Evolutionary conservation across 2,329 filamentous ascomycete genomes (phyloP).

Genomic region (Cytospora schulzeri): DNA sequence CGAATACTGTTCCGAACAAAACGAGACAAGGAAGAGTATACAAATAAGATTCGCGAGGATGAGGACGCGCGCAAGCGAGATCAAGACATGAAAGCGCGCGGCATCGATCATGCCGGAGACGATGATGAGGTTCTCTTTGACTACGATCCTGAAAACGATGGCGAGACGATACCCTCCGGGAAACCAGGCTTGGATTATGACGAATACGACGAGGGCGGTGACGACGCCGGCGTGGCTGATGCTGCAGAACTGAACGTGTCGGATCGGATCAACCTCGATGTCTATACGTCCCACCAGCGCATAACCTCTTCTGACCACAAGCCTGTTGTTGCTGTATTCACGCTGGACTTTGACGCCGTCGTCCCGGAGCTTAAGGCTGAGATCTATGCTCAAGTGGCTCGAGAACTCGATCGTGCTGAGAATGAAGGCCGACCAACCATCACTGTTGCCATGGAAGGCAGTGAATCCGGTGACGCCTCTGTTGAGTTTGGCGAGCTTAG

Average conservation of each 20-base stretch:
- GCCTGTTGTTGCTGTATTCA: slow-evolving; percentile 81
- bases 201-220: slow-evolving; percentile 54
- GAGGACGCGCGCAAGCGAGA: slow-evolving; percentile 71
- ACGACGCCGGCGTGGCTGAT: slow-evolving; percentile 49
- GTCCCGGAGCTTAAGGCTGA: slow-evolving; percentile 81
- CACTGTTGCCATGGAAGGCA: slow-evolving; percentile 76
- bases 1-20: slow-evolving; percentile 85
- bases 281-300: slow-evolving; percentile 86
- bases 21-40: slow-evolving; percentile 67
- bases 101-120: slow-evolving; percentile 71
- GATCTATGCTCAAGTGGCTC: slow-evolving; percentile 82
- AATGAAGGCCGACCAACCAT: slow-evolving; percentile 85
- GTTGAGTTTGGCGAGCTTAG: slow-evolving; percentile 79
- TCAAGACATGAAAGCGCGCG: slow-evolving; percentile 80
- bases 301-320: slow-evolving; percentile 96
- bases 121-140: slow-evolving; percentile 87
- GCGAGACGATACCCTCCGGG: slow-evolving; percentile 43
- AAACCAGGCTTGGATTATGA: slow-evolving; percentile 60
- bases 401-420: slow-evolving; percentile 85
- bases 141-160: slow-evolving; percentile 81
- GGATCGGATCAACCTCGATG: slow-evolving; percentile 58
- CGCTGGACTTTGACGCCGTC: slow-evolving; percentile 81
- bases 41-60: slow-evolving; percentile 64
- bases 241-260: slow-evolving; percentile 60
- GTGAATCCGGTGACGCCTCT: slow-evolving; percentile 48